Evolutionary conservation across 2,329 filamentous ascomycete species (phyloP).

Genomic region (Fusarium sarcochroum): DNA sequence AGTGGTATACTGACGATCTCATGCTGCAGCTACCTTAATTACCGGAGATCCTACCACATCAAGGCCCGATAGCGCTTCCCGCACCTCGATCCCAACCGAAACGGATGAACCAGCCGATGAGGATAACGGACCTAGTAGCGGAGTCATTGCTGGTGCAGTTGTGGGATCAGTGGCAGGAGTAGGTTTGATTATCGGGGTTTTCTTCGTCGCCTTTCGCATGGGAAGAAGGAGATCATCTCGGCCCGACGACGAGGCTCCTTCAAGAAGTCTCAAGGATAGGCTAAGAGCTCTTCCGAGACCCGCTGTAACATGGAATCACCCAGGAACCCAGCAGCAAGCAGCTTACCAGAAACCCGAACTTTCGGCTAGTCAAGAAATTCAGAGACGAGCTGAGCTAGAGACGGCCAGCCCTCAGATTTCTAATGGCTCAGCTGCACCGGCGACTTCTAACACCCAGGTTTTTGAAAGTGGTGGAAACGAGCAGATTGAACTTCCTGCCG

Average conservation of each 20-base stretch:
- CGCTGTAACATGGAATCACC: background rate
- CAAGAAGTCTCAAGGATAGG: background rate
- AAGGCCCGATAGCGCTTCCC: background rate
- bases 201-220: background rate
- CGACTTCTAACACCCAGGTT: too few species aligned
- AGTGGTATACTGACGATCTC: background rate
- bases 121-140: background rate
- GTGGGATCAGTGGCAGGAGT: background rate
- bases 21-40: background rate
- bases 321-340: background rate
- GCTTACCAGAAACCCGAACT: background rate
- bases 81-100: background rate
- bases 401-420: background rate
- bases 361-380: background rate
- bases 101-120: background rate
- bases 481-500: too few species aligned
- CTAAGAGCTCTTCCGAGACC: background rate
- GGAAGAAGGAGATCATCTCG: background rate
- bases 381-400: background rate
- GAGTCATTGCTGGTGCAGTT: background rate
- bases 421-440: too few species aligned
- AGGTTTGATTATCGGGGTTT: background rate
- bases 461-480: too few species aligned
- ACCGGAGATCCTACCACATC: background rate
- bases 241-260: background rate